Evolutionary conservation across 2,329 filamentous ascomycete genomes (phyloP).

Genomic region (Zasmidium cellare): DNA sequence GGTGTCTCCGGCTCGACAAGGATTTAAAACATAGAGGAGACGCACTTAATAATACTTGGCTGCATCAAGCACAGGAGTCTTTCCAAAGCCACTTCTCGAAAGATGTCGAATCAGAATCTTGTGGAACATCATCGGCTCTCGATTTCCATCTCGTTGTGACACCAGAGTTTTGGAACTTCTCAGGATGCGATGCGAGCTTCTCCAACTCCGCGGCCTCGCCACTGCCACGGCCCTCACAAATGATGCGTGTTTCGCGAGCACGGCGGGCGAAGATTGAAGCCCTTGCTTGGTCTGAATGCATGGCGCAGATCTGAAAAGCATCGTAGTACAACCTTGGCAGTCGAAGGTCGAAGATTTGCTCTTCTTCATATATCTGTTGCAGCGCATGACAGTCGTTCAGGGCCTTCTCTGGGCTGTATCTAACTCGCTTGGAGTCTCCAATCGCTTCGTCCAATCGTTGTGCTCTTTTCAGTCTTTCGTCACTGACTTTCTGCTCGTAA

Average conservation of each 20-base stretch:
- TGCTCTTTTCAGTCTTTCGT: conserved; percentile 22
- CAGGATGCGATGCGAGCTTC: conserved; percentile 16
- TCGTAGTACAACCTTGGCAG: conserved; percentile 27
- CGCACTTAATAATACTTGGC: neutral
- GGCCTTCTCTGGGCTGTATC: conserved; percentile 17
- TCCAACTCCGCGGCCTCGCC: conserved; percentile 18
- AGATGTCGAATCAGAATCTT: neutral
- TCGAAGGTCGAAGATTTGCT: conserved; percentile 21
- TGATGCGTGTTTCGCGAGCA: conserved; percentile 16
- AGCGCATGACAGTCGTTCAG: conserved; percentile 21
- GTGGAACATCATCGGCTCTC: conserved; percentile 13
- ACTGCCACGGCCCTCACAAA: conserved; percentile 26
- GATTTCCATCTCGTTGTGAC: conserved; percentile 25
- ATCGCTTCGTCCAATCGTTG: conserved; percentile 26
- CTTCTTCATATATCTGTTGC: conserved; percentile 16
- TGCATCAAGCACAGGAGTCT: neutral
- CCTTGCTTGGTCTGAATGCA: conserved; percentile 24
- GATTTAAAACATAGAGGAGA: too few species aligned
- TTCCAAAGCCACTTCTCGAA: conserved; percentile 20
- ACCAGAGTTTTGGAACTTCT: conserved; percentile 22
- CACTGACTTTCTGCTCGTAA: conserved; percentile 34
- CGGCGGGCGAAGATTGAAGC: conserved; percentile 21
- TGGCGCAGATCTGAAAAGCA: conserved; percentile 28
- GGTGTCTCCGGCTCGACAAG: too few species aligned
- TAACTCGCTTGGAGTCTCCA: conserved; percentile 23